Evolutionary conservation across 345 rosid species (phyloP).

Genomic region (Ricinus communis): DNA sequence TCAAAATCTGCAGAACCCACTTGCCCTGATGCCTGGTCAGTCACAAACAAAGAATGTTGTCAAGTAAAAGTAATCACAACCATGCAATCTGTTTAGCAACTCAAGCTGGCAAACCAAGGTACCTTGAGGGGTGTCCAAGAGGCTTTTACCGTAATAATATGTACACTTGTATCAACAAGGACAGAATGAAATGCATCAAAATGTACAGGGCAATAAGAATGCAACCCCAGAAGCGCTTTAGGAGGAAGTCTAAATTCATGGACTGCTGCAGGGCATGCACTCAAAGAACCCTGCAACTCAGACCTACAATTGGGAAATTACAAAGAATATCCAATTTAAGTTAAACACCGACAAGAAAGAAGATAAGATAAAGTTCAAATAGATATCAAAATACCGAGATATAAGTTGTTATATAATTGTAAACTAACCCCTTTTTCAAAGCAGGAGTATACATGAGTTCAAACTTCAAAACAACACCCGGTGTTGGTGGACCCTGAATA

Average conservation of each 20-base stretch:
- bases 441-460: constrained; percentile 77
- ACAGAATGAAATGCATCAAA: constrained; percentile 80
- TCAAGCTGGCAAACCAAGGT: constrained; percentile 50
- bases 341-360: not conserved
- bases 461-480: constrained; percentile 80
- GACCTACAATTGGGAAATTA: constrained; percentile 38
- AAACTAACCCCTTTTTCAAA: constrained; percentile 53
- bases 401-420: not conserved
- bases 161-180: constrained; percentile 77
- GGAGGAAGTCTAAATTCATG: constrained; percentile 91
- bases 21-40: constrained; percentile 52
- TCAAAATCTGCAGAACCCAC: constrained; percentile 47
- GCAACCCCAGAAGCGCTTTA: constrained; percentile 85
- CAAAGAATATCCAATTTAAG: constrained; percentile 3
- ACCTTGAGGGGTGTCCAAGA: constrained; percentile 42
- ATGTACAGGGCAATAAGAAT: constrained; percentile 90
- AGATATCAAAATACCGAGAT: not conserved
- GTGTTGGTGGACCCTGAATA: constrained; percentile 57
- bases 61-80: not conserved
- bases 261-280: constrained; percentile 55
- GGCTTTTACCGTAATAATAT: constrained; percentile 63
- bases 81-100: not conserved
- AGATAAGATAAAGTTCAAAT: not conserved
- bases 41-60: not conserved
- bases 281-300: constrained; percentile 48